Base-by-base conservation (phyloP, 169 alveolate species). In the Eimeria mitis region DNA sequence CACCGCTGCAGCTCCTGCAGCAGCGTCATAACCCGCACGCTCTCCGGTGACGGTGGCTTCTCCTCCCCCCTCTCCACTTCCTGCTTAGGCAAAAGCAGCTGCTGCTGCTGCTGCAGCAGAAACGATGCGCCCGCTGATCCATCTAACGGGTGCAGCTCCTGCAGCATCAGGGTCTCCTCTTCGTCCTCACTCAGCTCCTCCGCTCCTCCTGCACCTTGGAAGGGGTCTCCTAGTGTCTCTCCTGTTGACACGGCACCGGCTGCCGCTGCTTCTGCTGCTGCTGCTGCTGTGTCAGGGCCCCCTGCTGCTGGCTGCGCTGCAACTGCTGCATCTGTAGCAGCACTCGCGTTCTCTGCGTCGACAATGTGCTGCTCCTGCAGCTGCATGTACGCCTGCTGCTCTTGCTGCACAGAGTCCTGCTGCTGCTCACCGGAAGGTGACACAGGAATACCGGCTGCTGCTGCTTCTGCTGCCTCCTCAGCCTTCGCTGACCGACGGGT, bases 121-220 rank as follows among this genome's bases (percentile, higher is more conserved):
- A 84, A 84, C 9, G 91, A 84, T 0, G 91, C 91, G 56, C 91
- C 91, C n/a, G 91, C 91, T 3, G 91, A 52, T 11, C 91, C 91
- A 47, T 84, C 91, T 59, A 84, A n/a, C 19, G 91, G 91, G 19
- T 84, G 91, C 76, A 84, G 42, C 79, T 84, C 91, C 61, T 84
- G 91, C 42, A 84, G 59, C 91, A 84, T 31, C 0, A 84, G 40
- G 34, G 91, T 84, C 91, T 84, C 91, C 40, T 84, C 91, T 68
- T 84, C 91, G 78, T 84, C 91, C 47, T 84, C 91, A 68, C 91
- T 84, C 3, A 84, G 91, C 76, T 84, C 91, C 76, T 84, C 91
- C 5, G 76, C 76, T 28, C 75, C 91, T 14, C 52, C 59, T 0
- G 91, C 78, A 16, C 91, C 73, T 56, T 61, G 56, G 34, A 84